A percentile compares a stretch with the other conserved stretches of the same genome.
phyloP scores from a whole-genome alignment of 805 yeast genomes.

The Brettanomyces nanus region DNA sequence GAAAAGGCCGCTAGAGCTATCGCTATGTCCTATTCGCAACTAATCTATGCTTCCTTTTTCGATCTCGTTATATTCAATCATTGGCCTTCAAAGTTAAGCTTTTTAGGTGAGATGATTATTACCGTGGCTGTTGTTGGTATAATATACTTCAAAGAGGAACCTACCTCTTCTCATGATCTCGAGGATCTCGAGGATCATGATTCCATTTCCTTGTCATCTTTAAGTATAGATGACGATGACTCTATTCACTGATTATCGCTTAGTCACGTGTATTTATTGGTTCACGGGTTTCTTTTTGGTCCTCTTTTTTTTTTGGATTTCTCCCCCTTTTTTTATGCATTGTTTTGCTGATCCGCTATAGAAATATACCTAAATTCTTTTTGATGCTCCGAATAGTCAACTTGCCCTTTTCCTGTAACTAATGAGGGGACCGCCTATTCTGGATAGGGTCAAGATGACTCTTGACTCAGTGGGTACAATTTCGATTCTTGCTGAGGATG shows the following conservation, averaged over 20 bases:
- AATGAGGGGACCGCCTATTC: neutral
- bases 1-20: constrained; percentile 74
- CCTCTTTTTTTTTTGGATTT: neutral
- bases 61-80: constrained; percentile 68
- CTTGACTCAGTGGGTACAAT: constrained; percentile 6
- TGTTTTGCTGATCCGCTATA: too few relatives aligned
- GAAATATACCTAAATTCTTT: too few relatives aligned
- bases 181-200: constrained; percentile 1
- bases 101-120: constrained; percentile 63
- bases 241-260: too few relatives aligned
- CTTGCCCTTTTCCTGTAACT: too few relatives aligned
- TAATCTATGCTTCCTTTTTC: constrained; percentile 72
- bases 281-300: too few relatives aligned
- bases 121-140: constrained; percentile 56
- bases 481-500: constrained; percentile 5
- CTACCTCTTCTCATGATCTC: neutral
- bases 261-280: too few relatives aligned
- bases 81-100: constrained; percentile 60
- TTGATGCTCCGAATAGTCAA: too few relatives aligned
- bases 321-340: too few relatives aligned
- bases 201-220: neutral
- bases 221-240: constrained; percentile 3
- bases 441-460: constrained; percentile 1
- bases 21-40: constrained; percentile 65
- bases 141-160: constrained; percentile 35